Percentiles rank a stretch among this genome's conserved stretches.
phyloP scores from a whole-genome alignment of 83 land plant species.

The Picea engelmannii region DNA sequence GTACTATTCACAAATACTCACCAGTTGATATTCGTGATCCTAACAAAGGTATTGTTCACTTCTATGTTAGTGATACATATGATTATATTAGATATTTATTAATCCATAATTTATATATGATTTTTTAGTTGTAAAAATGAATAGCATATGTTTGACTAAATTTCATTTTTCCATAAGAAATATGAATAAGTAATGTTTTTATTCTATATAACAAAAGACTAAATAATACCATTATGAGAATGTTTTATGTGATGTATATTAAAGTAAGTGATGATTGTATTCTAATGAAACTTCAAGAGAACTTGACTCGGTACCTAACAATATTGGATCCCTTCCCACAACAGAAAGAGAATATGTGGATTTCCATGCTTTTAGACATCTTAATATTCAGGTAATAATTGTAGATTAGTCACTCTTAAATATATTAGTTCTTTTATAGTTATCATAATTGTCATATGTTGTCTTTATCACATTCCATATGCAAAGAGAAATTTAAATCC shows the following conservation, averaged over 20 bases:
- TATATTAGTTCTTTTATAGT: neutral
- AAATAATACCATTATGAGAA: neutral
- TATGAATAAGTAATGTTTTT: no score
- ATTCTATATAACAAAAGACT: no score
- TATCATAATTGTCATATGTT: neutral
- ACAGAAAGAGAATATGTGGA: conserved; percentile 97
- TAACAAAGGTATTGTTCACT: conserved; percentile 83
- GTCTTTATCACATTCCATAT: conserved; percentile 46
- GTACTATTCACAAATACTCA: conserved; percentile 79
- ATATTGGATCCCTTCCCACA: conserved; percentile 95
- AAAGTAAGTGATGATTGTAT: conserved; percentile 54
- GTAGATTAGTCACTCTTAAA: neutral
- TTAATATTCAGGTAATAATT: conserved; percentile 71
- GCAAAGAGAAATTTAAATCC: conserved; percentile 96
- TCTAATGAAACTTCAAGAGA: conserved; percentile 64
- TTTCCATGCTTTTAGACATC: conserved; percentile 87
- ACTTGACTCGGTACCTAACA: conserved; percentile 72
- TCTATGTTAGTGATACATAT: conserved; percentile 75
- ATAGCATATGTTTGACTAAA: no score
- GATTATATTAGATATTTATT: conserved; percentile 35
- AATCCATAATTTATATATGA: no score
- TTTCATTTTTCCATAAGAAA: no score
- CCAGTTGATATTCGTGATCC: conserved; percentile 93
- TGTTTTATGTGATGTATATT: conserved; percentile 21
- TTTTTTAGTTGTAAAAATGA: no score